Evolutionary conservation across 768 basidiomycete species (phyloP).

Genomic region (Podaxis sp.): DNA sequence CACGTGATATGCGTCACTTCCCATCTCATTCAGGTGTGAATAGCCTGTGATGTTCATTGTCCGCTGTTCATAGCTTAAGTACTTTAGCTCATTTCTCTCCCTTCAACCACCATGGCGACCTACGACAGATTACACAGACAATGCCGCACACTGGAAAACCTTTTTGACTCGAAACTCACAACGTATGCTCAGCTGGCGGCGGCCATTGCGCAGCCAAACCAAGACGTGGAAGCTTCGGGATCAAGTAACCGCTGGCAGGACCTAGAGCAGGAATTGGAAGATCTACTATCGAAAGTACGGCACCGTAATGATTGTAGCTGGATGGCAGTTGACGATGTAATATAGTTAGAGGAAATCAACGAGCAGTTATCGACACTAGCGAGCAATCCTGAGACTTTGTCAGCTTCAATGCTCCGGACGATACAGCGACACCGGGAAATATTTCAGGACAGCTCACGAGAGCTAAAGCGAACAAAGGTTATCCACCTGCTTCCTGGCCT

Average conservation of each 20-base stretch:
- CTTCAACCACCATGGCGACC: slow-evolving; percentile 50
- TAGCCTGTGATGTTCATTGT: not conserved
- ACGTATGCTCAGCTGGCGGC: slow-evolving; percentile 87
- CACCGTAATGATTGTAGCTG: not conserved
- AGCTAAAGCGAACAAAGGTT: slow-evolving; percentile 86
- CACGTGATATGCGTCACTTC: not conserved
- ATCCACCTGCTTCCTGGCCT: not conserved
- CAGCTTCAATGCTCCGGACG: slow-evolving; percentile 82
- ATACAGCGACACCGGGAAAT: slow-evolving; percentile 91
- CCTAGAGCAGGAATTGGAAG: slow-evolving; percentile 83
- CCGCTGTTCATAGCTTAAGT: not conserved
- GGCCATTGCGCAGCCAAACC: slow-evolving; percentile 47
- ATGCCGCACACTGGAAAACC: slow-evolving; percentile 89
- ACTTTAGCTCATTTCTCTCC: not conserved
- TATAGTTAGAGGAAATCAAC: slow-evolving; percentile 83
- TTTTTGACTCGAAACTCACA: slow-evolving; percentile 89
- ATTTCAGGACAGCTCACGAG: slow-evolving; percentile 81
- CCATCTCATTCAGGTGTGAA: not conserved
- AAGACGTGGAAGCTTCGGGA: slow-evolving; percentile 70
- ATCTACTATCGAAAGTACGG: slow-evolving; percentile 77
- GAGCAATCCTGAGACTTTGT: slow-evolving; percentile 66
- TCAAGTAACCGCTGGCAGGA: slow-evolving; percentile 76
- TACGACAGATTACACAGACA: slow-evolving; percentile 92
- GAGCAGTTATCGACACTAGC: slow-evolving; percentile 72
- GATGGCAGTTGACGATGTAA: slow-evolving; percentile 13